A percentile compares a stretch with the other conserved stretches of the same genome.
Evolutionary conservation across 2,329 filamentous ascomycete species (phyloP).

Genomic region (Penicillium sp.): DNA sequence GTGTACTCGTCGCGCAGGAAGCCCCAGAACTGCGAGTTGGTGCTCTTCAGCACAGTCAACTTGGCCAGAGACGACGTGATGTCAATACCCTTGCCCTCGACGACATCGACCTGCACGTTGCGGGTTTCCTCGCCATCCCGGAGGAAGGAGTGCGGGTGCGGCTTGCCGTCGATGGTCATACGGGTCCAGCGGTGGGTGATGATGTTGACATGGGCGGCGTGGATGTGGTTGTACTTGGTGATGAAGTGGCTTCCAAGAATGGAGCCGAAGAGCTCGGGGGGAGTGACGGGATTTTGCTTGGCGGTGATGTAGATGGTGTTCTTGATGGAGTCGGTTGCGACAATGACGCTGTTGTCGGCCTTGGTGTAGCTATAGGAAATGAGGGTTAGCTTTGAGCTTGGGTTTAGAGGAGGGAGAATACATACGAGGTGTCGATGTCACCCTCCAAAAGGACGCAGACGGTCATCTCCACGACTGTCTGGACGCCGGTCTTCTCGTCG

Average conservation of each 20-base stretch:
- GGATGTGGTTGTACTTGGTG: conserved; percentile 77
- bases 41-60: conserved; percentile 87
- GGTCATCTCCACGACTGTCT: conserved; percentile 89
- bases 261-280: conserved; percentile 82
- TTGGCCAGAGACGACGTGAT: conserved; percentile 71
- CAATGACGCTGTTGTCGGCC: conserved; percentile 89
- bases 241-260: conserved; percentile 83
- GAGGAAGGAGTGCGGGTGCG: conserved; percentile 90
- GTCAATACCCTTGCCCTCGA: conserved; percentile 59
- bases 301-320: conserved; percentile 93
- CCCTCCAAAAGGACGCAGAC: conserved; percentile 88
- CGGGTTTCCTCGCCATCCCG: conserved; percentile 83
- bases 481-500: conserved; percentile 64
- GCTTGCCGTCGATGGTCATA: conserved; percentile 74
- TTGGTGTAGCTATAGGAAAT: conserved; percentile 62
- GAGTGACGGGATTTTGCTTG: conserved; percentile 83
- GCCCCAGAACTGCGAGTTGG: conserved; percentile 88
- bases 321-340: conserved; percentile 96
- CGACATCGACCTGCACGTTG: conserved; percentile 64
- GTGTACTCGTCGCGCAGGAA: conserved; percentile 92
- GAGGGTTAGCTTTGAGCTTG: conserved; percentile 2
- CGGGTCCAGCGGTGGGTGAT: conserved; percentile 84
- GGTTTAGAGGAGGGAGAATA: conserved; percentile 2
- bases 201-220: conserved; percentile 70
- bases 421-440: conserved; percentile 73